A percentile compares a stretch with the other conserved stretches of the same genome.
Conservation (phyloP, 2,329 filamentous ascomycete species). For the Epichloe elymi region DNA sequence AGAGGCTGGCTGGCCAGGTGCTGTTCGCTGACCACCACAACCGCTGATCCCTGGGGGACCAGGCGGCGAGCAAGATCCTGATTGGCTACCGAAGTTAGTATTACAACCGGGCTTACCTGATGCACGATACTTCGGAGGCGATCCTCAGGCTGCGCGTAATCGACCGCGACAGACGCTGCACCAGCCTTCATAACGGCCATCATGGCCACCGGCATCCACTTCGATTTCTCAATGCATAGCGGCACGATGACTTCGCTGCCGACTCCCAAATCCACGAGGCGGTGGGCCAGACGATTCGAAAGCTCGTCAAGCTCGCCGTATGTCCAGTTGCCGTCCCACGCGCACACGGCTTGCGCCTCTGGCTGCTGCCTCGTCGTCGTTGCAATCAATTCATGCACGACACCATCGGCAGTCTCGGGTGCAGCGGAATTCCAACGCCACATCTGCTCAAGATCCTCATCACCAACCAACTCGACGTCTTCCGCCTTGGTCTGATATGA, state of each 20-base stretch:
- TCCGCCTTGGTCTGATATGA: background rate
- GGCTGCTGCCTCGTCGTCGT: background rate
- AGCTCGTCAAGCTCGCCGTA: slow-evolving; percentile 12
- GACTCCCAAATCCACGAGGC: slow-evolving; percentile 1
- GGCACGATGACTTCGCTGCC: slow-evolving; percentile 9
- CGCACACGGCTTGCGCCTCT: slow-evolving; percentile 4
- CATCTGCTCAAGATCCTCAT: slow-evolving; percentile 1
- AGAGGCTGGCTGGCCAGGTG: slow-evolving; percentile 5
- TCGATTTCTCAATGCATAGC: slow-evolving; percentile 16
- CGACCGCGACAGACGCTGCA: slow-evolving; percentile 15
- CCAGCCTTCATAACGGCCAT: slow-evolving; percentile 17
- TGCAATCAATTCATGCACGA: slow-evolving; percentile 1
- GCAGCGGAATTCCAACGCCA: slow-evolving; percentile 2
- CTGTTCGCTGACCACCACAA: slow-evolving; percentile 5
- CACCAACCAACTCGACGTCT: background rate
- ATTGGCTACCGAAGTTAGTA: slow-evolving; percentile 4
- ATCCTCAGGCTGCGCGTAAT: slow-evolving; percentile 11
- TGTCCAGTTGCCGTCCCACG: slow-evolving; percentile 15
- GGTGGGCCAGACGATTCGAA: slow-evolving; percentile 9
- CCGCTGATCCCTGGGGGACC: slow-evolving; percentile 5
- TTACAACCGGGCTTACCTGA: slow-evolving; percentile 3
- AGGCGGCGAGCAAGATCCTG: slow-evolving; percentile 10
- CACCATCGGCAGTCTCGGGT: background rate
- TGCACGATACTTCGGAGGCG: slow-evolving; percentile 8
- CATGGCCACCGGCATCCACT: slow-evolving; percentile 12